Evolutionary conservation across 2,329 filamentous ascomycete genomes (phyloP).

Genomic region (Herpomyces periplanetae): DNA sequence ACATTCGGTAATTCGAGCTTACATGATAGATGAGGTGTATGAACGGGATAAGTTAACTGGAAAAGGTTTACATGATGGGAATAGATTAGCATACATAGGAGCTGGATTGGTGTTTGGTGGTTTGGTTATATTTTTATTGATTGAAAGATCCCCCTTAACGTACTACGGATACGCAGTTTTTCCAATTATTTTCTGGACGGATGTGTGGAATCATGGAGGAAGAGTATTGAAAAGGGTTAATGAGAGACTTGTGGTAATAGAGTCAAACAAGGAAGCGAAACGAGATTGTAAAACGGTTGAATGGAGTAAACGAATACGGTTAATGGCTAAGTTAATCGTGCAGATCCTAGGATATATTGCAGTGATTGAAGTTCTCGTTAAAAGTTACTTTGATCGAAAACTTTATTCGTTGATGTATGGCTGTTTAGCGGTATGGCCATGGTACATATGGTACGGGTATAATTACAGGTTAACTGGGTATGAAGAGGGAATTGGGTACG

Average conservation of each 20-base stretch:
- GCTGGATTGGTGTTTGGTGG: conserved; percentile 20
- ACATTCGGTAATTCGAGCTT: too few relatives aligned
- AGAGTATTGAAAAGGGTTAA: conserved; percentile 24
- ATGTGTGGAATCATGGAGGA: conserved; percentile 37
- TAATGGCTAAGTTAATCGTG: conserved; percentile 17
- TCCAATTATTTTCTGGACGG: conserved; percentile 82
- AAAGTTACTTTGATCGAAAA: conserved; percentile 67
- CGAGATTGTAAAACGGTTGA: too few relatives aligned
- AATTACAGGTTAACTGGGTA: too few relatives aligned
- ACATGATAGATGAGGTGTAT: conserved; percentile 53
- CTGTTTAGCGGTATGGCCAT: conserved; percentile 35
- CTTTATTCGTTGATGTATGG: conserved; percentile 47
- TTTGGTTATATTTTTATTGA: conserved; percentile 27
- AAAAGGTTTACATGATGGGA: too few relatives aligned
- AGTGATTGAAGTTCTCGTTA: conserved; percentile 30
- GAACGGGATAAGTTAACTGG: conserved; percentile 51
- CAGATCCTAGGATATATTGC: conserved; percentile 26
- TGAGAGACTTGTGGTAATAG: conserved; percentile 25
- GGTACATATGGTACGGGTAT: conserved; percentile 32
- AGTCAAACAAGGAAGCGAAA: conserved; percentile 17
- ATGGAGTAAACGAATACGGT: too few relatives aligned
- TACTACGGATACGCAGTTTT: conserved; percentile 84
- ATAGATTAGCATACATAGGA: too few relatives aligned
- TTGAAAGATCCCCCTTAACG: conserved; percentile 35
- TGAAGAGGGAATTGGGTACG: conserved; percentile 20